Percentiles rank a stretch among this genome's conserved stretches.
Evolutionary conservation across 495 filamentous ascomycete genomes (phyloP).

Genomic region (Aspergillus egyptiacus): DNA sequence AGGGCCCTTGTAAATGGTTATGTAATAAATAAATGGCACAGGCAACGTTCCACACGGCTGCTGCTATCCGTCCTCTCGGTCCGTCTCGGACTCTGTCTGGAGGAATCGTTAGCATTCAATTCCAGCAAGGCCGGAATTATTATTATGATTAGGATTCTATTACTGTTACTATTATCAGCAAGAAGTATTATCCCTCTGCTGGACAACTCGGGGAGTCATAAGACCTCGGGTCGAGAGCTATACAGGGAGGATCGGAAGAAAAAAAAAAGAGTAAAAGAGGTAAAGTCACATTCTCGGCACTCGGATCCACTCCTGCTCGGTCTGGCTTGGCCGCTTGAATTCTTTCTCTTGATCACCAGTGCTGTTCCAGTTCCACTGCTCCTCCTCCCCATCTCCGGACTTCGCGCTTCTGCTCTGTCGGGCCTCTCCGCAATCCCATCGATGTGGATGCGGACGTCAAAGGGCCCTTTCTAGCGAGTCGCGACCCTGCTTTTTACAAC

Average conservation of each 20-base stretch:
- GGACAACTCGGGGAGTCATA: not conserved
- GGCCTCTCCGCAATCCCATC: constrained; percentile 22
- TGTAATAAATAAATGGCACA: constrained; percentile 23
- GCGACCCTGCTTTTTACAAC: not conserved
- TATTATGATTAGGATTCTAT: no score
- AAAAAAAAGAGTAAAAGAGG: not conserved
- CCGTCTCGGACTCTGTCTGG: constrained; percentile 19
- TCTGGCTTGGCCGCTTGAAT: constrained; percentile 1
- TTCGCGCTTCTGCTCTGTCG: constrained; percentile 15
- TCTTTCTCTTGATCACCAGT: not conserved
- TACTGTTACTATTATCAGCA: not conserved
- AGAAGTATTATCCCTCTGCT: not conserved
- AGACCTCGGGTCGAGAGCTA: no score
- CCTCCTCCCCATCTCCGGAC: constrained; percentile 19
- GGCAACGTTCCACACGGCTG: constrained; percentile 24
- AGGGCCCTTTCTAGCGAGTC: no score
- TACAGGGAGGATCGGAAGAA: not conserved
- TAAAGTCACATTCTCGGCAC: constrained; percentile 22
- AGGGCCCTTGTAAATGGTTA: constrained; percentile 14
- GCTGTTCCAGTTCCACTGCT: no score
- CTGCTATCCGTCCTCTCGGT: constrained; percentile 24
- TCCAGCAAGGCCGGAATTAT: no score
- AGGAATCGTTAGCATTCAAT: no score
- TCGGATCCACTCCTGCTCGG: constrained; percentile 23
- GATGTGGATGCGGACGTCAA: no score